Conservation (phyloP, 352 stramenopile species). For the Halophytophthora polymorphica region DNA sequence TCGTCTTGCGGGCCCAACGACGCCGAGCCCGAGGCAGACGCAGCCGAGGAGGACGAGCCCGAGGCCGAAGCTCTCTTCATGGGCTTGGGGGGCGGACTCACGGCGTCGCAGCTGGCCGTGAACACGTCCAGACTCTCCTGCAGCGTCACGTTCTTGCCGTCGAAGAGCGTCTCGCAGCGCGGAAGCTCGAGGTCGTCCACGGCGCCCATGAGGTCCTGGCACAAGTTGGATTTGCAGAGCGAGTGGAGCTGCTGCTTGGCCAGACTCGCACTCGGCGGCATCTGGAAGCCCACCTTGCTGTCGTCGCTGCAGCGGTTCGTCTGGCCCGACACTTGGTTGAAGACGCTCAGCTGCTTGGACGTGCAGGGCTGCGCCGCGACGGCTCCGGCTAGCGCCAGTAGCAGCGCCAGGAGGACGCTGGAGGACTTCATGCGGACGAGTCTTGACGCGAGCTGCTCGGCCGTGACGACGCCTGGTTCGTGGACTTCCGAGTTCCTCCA, state of each 20-base stretch:
- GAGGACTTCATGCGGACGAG: background rate
- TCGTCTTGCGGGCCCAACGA: constrained; percentile 15
- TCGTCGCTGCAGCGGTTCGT: constrained; percentile 37
- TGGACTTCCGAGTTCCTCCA: background rate
- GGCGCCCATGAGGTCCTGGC: constrained; percentile 47
- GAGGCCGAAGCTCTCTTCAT: constrained; percentile 44
- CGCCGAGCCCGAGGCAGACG: constrained; percentile 11
- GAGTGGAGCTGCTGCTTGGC: constrained; percentile 21
- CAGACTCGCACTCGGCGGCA: constrained; percentile 34
- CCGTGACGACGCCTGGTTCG: too few relatives aligned
- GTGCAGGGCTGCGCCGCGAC: constrained; percentile 24
- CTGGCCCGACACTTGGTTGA: constrained; percentile 35
- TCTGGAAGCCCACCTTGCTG: constrained; percentile 35
- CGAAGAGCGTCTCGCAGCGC: constrained; percentile 40
- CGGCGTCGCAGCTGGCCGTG: constrained; percentile 35
- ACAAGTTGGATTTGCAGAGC: constrained; percentile 43
- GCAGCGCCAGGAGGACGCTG: background rate
- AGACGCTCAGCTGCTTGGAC: constrained; percentile 37
- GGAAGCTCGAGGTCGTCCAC: constrained; percentile 60
- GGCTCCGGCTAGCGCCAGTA: constrained; percentile 11
- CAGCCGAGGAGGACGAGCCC: constrained; percentile 18
- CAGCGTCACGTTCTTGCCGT: constrained; percentile 51
- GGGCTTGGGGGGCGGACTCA: constrained; percentile 27
- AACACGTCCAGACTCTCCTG: constrained; percentile 47
- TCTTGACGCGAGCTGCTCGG: too few relatives aligned